Base-by-base conservation (phyloP, 805 yeast genomes). In the Wickerhamomyces sydowiorum region DNA sequence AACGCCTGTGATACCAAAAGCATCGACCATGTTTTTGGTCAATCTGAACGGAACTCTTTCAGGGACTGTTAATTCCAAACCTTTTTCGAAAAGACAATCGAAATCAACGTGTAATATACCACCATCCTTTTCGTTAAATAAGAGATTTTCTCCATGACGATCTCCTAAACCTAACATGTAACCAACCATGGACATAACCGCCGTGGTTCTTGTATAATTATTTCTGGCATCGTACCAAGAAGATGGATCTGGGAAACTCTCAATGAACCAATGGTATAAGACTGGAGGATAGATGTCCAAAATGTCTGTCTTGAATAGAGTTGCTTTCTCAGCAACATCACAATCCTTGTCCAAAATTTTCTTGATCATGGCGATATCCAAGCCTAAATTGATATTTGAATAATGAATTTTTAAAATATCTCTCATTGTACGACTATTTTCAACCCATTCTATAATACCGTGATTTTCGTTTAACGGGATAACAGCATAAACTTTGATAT, bases 101-200 rank as follows among this genome's bases (percentile, higher is more conserved):
- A 93, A 93, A 63, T 95, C 99, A 42, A 93, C 97, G 60, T 93
- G 99, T 47, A 93, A 64, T 0, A 88, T 78, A 8, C 78, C 79
- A 1, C 99, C 99, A 4, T 81, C 75, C 33, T 71, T 75, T 46
- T 82, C 82, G 52, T 81, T 75, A 30, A 91, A 66, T 41, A 93
- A 64, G 18, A 93, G 78, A 56, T 93, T 93, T 56, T 93, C 99
- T 51, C 96, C 85, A 59, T 93, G 99, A 31, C 99, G 72, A 62
- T 93, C 99, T 20, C 99, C 99, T 38, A 93, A 71, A 8, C 99
- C 99, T 22, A 93, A 70, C 36, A 93, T 78, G 58, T 86, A 87
- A 0, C 99, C 99, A 5, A 91, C 96, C 70, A 93, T 88, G 0
- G 97, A 89, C 99, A 95, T 93, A 0, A 91, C 98, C 0, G 97